A percentile compares a stretch with the other conserved stretches of the same genome.
Evolutionary conservation across 2,329 filamentous ascomycete species (phyloP).

Genomic region (Ophiostoma sp.): DNA sequence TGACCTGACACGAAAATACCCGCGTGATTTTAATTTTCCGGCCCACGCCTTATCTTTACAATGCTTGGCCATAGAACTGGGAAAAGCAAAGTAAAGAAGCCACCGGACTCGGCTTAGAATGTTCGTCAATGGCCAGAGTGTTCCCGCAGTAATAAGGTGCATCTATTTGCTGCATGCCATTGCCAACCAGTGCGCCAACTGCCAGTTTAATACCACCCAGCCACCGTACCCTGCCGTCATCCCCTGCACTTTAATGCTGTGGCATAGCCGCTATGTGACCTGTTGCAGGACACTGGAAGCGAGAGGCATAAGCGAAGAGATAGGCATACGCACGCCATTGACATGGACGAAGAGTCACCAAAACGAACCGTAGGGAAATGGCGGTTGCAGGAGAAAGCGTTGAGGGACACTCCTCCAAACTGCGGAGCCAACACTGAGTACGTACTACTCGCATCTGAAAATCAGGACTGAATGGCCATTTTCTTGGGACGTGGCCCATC

Average conservation of each 20-base stretch:
- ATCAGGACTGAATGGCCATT: no score
- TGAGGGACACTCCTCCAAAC: no score
- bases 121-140: background rate
- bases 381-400: no score
- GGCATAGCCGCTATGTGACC: background rate
- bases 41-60: background rate
- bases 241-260: background rate
- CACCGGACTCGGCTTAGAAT: background rate
- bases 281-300: background rate
- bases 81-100: background rate
- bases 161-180: background rate
- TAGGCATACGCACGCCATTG: background rate
- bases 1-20: background rate
- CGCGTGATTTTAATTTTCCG: background rate
- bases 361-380: background rate
- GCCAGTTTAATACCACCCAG: background rate
- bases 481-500: no score
- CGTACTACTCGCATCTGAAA: no score
- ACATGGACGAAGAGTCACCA: background rate
- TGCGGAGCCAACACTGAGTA: no score
- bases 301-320: background rate
- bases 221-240: background rate
- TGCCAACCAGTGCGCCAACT: background rate
- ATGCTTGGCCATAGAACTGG: background rate
- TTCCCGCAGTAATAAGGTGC: background rate